Base-by-base conservation (phyloP, 1,284 basidiomycete species). In the Sanghuangporus baumii region DNA sequence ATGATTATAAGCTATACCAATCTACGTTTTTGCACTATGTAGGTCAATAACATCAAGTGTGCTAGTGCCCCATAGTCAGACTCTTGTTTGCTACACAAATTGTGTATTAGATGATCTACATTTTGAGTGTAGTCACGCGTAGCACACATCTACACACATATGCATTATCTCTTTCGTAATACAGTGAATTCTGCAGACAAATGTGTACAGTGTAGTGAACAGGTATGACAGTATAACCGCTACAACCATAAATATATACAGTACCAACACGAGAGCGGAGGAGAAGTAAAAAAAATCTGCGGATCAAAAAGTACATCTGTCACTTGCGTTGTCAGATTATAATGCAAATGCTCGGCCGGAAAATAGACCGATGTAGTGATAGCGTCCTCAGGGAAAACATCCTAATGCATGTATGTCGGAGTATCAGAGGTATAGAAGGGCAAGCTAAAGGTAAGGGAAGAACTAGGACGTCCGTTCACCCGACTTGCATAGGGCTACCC, bases 401-500 rank as follows among this genome's bases (percentile, higher is more conserved):
- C 31, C 36, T 54, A n/a, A 37, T 36, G 52, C 12, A 18, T 18
- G 14, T n/a, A 36, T 54, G 37, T 54, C 16, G 9, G 8, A 18
- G 16, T 46, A 26, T 26, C 31, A 46, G 34, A 16, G 46, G 47
- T 16, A 11, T 16, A 52, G 9, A 31, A 51, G 14, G n/a, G 31
- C 31, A 34, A 14, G 23, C 37, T 2, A 40, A 55, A 36, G 18
- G n/a, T 7, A 14, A 61, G 40, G 36, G 18, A 54, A 11, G 5
- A 55, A 41, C n/a, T 16, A 34, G 2, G 20, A 50, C 11, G 46
- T 34, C 14, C 40, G 26, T 23, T 65, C 60, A 65, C 47, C 61
- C 60, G 14, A 65, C 56, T 37, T 62, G 64, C 64, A 65, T 65
- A 14, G 64, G 64, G 46, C 64, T 65, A 3, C 60, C 60, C 3